A percentile compares a stretch with the other conserved stretches of the same genome.
These are phyloP conservation scores for Sonneratia caseolaris DNA, from an alignment of 345 rosid genomes.

Conservation along the genomic window DNA sequence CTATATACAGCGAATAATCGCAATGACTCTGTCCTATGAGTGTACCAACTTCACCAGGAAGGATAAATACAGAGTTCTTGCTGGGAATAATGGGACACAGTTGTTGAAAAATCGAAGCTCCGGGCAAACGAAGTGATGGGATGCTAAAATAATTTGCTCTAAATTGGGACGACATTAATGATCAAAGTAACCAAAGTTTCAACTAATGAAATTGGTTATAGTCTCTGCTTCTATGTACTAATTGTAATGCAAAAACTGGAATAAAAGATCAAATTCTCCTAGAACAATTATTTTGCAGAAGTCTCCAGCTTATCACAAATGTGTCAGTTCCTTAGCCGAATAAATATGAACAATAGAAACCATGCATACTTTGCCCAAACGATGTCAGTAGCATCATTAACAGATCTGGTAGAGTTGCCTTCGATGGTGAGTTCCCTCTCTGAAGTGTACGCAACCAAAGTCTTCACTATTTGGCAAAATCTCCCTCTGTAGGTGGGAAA, in stretches of 20 bases:
- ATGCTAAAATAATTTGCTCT: not conserved
- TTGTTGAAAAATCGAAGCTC: not conserved
- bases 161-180: not conserved
- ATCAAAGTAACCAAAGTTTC: not conserved
- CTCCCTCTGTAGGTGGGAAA: slow-evolving; percentile 63
- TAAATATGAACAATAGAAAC: not conserved
- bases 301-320: not conserved
- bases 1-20: slow-evolving; percentile 35
- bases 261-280: not conserved
- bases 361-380: not conserved
- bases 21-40: slow-evolving; percentile 33
- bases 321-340: not conserved
- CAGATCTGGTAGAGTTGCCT: slow-evolving; percentile 30
- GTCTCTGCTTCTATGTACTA: not conserved
- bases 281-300: not conserved
- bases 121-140: not conserved
- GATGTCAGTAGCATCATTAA: not conserved
- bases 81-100: slow-evolving; percentile 1
- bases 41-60: slow-evolving; percentile 35
- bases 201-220: too few relatives aligned
- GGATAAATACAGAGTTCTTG: slow-evolving; percentile 34
- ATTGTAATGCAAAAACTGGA: not conserved
- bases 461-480: slow-evolving; percentile 59
- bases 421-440: not conserved
- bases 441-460: slow-evolving; percentile 27